A percentile compares a stretch with the other conserved stretches of the same genome.
phyloP scores from a whole-genome alignment of 441 rosid genomes.

The Omphalea diandra region DNA sequence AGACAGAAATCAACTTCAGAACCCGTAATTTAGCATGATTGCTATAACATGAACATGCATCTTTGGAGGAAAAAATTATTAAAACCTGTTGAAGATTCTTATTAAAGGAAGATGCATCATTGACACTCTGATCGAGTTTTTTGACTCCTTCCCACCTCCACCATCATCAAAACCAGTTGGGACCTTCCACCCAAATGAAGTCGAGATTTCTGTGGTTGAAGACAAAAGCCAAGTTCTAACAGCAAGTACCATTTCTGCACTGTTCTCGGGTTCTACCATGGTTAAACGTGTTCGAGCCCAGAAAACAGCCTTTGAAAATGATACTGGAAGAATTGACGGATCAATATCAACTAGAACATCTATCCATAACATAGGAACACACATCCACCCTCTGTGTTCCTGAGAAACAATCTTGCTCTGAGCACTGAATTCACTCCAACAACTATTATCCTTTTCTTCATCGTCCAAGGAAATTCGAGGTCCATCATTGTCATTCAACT shows the following conservation, averaged over 20 bases:
- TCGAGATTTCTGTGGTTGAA: slow-evolving; percentile 64
- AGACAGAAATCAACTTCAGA: slow-evolving; percentile 6
- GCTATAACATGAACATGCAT: slow-evolving; percentile 9
- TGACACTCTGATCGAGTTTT: slow-evolving; percentile 80
- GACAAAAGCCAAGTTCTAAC: slow-evolving; percentile 77
- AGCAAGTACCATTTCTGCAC: slow-evolving; percentile 58
- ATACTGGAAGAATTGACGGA: slow-evolving; percentile 61
- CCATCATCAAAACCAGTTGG: slow-evolving; percentile 98
- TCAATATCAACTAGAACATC: slow-evolving; percentile 73
- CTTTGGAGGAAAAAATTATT: background rate
- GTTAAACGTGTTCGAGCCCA: slow-evolving; percentile 91
- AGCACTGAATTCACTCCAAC: slow-evolving; percentile 73
- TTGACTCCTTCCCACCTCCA: slow-evolving; percentile 72
- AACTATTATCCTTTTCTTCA: slow-evolving; percentile 51
- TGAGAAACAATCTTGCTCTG: slow-evolving; percentile 60
- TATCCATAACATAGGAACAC: slow-evolving; percentile 95
- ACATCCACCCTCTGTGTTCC: slow-evolving; percentile 82
- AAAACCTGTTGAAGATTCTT: slow-evolving; percentile 81
- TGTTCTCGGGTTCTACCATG: slow-evolving; percentile 77
- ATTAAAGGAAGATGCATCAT: slow-evolving; percentile 67
- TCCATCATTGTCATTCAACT: slow-evolving; percentile 36
- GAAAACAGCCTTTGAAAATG: slow-evolving; percentile 87
- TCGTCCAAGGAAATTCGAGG: slow-evolving; percentile 38
- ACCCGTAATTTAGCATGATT: slow-evolving; percentile 9
- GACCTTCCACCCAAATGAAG: slow-evolving; percentile 88